Conservation (phyloP, 2,329 filamentous ascomycete genomes). For the Exserohilum turcica region DNA sequence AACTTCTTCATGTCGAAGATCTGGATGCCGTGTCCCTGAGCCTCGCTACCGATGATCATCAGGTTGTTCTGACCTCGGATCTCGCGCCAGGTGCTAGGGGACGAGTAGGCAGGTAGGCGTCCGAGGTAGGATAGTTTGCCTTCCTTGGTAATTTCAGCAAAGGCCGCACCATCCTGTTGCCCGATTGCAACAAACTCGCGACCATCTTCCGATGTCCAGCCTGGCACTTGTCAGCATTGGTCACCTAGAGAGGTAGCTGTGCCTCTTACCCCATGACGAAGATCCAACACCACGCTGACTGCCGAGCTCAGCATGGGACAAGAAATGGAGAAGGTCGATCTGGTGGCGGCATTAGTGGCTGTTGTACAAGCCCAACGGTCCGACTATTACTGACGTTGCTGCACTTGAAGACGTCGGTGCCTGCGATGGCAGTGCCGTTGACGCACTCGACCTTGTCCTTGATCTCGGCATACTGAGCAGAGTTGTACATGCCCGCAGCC, state of each 20-base stretch:
- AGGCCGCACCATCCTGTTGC: slow-evolving; percentile 61
- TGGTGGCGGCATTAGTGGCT: slow-evolving; percentile 16
- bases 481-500: slow-evolving; percentile 41
- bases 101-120: slow-evolving; percentile 56
- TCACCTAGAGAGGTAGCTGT: not conserved
- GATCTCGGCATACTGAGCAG: slow-evolving; percentile 43
- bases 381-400: slow-evolving; percentile 11
- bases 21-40: slow-evolving; percentile 60
- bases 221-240: slow-evolving; percentile 10
- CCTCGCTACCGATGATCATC: slow-evolving; percentile 51
- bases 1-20: slow-evolving; percentile 66
- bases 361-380: too few relatives aligned
- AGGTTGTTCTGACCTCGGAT: slow-evolving; percentile 55
- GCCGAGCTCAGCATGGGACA: slow-evolving; percentile 60
- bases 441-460: slow-evolving; percentile 41
- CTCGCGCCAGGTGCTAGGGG: slow-evolving; percentile 59
- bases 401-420: slow-evolving; percentile 47
- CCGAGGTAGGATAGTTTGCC: slow-evolving; percentile 61
- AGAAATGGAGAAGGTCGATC: slow-evolving; percentile 63
- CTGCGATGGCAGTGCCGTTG: slow-evolving; percentile 46
- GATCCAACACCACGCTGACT: slow-evolving; percentile 52
- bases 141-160: slow-evolving; percentile 57
- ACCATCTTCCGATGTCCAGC: slow-evolving; percentile 59
- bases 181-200: slow-evolving; percentile 62
- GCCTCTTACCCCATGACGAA: slow-evolving; percentile 53